Evolutionary conservation across 805 yeast species (phyloP).

Genomic region (Wickerhamiella sorbophila): DNA sequence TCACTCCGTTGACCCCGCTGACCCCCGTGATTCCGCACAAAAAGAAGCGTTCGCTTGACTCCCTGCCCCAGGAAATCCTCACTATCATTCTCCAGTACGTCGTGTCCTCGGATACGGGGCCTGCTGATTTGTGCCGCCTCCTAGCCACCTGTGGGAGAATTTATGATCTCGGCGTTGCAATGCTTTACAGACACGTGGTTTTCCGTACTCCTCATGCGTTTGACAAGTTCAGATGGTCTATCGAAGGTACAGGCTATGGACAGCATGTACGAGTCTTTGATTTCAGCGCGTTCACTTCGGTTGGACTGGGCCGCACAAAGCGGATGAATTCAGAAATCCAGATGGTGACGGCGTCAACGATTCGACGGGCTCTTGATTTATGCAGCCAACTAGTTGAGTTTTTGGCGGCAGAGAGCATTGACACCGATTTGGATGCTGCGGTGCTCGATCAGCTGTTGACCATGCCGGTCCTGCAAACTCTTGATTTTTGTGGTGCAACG

Average conservation of each 20-base stretch:
- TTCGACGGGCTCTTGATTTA: conserved; percentile 42
- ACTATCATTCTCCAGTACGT: conserved; percentile 18
- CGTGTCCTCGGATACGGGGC: conserved; percentile 10
- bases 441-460: conserved; percentile 45
- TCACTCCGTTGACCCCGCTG: neutral
- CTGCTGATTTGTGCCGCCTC: conserved; percentile 10
- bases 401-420: conserved; percentile 71
- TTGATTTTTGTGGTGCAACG: conserved; percentile 84
- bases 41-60: conserved; percentile 4
- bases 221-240: conserved; percentile 48
- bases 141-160: conserved; percentile 20
- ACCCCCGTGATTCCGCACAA: neutral
- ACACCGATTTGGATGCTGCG: conserved; percentile 56
- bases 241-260: conserved; percentile 34
- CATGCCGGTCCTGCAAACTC: conserved; percentile 42
- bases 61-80: conserved; percentile 19
- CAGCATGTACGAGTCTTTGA: conserved; percentile 58
- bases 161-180: conserved; percentile 25
- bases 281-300: conserved; percentile 76
- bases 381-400: conserved; percentile 62
- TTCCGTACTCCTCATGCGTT: conserved; percentile 74
- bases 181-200: conserved; percentile 27
- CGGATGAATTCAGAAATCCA: conserved; percentile 84
- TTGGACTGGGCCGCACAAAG: conserved; percentile 80
- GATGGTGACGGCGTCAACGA: conserved; percentile 68